Percentiles rank a stretch among this genome's conserved stretches.
These are phyloP conservation scores for Evansstolkia leycettana DNA, from an alignment of 495 filamentous ascomycete genomes.

Conservation along the genomic window DNA sequence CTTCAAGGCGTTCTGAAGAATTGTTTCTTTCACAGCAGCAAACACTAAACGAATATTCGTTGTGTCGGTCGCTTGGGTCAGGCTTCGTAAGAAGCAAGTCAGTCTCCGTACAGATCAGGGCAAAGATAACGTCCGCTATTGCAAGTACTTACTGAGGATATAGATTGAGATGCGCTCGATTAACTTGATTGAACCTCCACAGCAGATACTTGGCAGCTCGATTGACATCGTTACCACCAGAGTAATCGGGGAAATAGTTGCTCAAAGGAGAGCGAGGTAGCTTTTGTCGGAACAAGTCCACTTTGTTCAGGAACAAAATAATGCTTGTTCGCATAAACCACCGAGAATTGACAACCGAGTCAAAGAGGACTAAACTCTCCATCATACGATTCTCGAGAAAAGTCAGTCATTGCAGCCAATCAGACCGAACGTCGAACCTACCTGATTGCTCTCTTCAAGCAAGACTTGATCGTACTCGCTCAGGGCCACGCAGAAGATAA, in stretches of 20 bases:
- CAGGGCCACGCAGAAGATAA: constrained; percentile 96
- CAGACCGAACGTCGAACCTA: constrained; percentile 24
- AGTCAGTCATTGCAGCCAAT: constrained; percentile 1
- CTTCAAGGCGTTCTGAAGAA: constrained; percentile 93
- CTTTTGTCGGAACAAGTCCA: constrained; percentile 94
- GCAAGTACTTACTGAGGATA: constrained; percentile 82
- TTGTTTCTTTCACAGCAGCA: constrained; percentile 96
- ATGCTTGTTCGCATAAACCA: constrained; percentile 99
- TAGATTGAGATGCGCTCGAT: constrained; percentile 86
- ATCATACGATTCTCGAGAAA: constrained; percentile 84
- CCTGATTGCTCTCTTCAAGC: constrained; percentile 93
- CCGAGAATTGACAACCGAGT: constrained; percentile 95
- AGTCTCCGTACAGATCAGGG: constrained; percentile 7
- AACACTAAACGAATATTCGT: constrained; percentile 97
- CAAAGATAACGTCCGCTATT: not conserved
- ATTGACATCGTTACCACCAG: constrained; percentile 93
- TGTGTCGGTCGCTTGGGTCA: constrained; percentile 97
- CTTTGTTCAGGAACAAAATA: constrained; percentile 96
- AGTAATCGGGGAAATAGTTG: constrained; percentile 97
- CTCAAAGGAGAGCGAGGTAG: constrained; percentile 76
- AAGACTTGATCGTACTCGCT: constrained; percentile 98
- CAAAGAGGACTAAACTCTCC: constrained; percentile 94
- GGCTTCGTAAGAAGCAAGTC: constrained; percentile 38
- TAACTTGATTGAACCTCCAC: constrained; percentile 98
- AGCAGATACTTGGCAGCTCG: constrained; percentile 94